Evolutionary conservation across 2,329 filamentous ascomycete genomes (phyloP).

Genomic region (Rhynchosporium graminicola): DNA sequence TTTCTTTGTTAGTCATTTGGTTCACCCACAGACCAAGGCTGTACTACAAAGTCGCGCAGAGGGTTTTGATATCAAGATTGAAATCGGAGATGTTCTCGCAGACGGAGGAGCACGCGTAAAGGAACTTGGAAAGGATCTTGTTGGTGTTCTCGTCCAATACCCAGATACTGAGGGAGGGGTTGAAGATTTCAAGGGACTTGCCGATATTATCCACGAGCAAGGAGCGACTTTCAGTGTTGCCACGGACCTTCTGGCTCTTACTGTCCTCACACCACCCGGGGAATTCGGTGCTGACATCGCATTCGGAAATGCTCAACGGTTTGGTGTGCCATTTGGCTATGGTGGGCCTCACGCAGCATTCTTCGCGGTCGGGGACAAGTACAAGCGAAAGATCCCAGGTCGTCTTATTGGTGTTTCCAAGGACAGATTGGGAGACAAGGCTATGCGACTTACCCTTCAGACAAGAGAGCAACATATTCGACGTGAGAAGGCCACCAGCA

Average conservation of each 20-base stretch:
- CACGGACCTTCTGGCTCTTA: conserved; percentile 86
- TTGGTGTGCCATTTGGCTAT: conserved; percentile 88
- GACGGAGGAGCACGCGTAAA: conserved; percentile 66
- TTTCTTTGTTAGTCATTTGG: conserved; percentile 78
- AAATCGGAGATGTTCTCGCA: conserved; percentile 70
- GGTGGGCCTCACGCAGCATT: conserved; percentile 97
- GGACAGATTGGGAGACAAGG: conserved; percentile 79
- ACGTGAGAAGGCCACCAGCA: conserved; percentile 94
- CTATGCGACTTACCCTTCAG: conserved; percentile 82
- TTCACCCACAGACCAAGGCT: conserved; percentile 82
- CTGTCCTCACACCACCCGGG: conserved; percentile 82
- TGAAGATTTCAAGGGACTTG: conserved; percentile 71
- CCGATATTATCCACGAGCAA: conserved; percentile 74
- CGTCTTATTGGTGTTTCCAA: conserved; percentile 89
- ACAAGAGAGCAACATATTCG: conserved; percentile 96
- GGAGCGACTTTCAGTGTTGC: conserved; percentile 83
- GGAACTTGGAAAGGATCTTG: conserved; percentile 74
- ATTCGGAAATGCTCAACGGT: conserved; percentile 87
- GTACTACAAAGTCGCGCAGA: conserved; percentile 84
- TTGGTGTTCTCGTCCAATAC: conserved; percentile 93
- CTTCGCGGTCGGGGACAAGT: conserved; percentile 87
- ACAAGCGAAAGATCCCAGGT: conserved; percentile 93
- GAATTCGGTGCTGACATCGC: conserved; percentile 96
- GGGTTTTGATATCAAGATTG: conserved; percentile 85
- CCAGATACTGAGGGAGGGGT: conserved; percentile 85